Base-by-base conservation (phyloP, 2,329 filamentous ascomycete species). In the Fusarium humuli region DNA sequence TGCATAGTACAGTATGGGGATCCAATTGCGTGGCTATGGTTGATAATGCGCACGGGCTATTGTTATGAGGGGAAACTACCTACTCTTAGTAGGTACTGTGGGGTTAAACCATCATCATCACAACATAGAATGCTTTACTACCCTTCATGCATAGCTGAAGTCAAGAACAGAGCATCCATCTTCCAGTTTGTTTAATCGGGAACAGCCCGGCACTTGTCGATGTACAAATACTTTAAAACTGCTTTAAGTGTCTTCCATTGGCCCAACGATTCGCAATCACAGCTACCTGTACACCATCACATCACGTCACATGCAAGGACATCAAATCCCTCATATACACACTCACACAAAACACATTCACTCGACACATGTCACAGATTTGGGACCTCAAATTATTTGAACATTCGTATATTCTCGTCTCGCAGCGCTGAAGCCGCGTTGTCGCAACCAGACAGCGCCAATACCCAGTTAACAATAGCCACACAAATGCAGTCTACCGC, bases 321-420 rank as follows among this genome's bases (percentile, higher is more conserved):
- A 37, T 6, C 29, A 27, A 14, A 41, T 60, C 22, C 37, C 23
- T 49, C 59, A 45, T 27, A 7, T 3, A 13, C 11, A 7, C n/a
- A 25, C 34, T 49, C 37, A 45, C 20, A 7, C 2, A 13, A 11
- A 7, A 37, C 25, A 42, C n/a, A n/a, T 9, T 29, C 46, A 57
- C 20, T 18, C 16, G 3, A 46, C 11, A n/a, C 14, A 46, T 20
- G 12, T 58, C 46, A 56, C 30, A 27, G 5, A 7, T 12, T 42
- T 25, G 20, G 27, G 14, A 25, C 42, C 7, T 29, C 2, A 45
- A 42, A 32, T 11, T 72, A 57, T 72, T 73, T 71, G 65, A 77
- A 79, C 77, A 67, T 72, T 81, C 79, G 76, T 81, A 70, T 80
- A 80, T 81, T 81, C 78, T 79, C 77, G 75, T 79, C 73, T 77